A percentile compares a stretch with the other conserved stretches of the same genome.
Conservation (phyloP, 148 eudicot genomes). For the Amaranthus cruentus region DNA sequence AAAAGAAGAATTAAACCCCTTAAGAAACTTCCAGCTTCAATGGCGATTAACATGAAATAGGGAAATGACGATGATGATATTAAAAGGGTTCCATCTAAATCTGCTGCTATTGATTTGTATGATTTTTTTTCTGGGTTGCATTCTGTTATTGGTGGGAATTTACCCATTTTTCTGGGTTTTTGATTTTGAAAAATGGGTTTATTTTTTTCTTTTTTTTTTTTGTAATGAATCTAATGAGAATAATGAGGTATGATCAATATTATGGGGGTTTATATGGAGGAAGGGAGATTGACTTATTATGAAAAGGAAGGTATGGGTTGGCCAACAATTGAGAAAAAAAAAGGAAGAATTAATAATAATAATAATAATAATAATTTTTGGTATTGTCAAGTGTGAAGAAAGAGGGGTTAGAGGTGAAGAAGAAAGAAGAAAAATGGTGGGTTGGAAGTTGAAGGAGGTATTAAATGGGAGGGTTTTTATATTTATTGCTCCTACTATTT, state of each 20-base stretch:
- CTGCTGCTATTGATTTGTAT: conserved; percentile 74
- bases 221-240: conserved; percentile 3
- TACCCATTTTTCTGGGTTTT: conserved; percentile 15
- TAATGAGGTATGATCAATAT: not conserved
- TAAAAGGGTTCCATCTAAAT: conserved; percentile 89
- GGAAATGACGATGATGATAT: conserved; percentile 69
- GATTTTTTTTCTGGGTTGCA: conserved; percentile 37
- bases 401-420: not conserved
- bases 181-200: not conserved
- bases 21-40: conserved; percentile 84
- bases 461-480: conserved; percentile 4
- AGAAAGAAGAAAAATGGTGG: conserved; percentile 4
- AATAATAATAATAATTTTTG: not conserved
- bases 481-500: conserved; percentile 9
- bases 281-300: conserved; percentile 20
- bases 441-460: conserved; percentile 26
- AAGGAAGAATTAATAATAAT: not conserved
- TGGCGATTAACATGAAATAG: conserved; percentile 83
- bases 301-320: conserved; percentile 25
- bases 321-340: conserved; percentile 28
- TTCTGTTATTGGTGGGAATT: conserved; percentile 48
- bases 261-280: conserved; percentile 3
- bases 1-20: conserved; percentile 72
- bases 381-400: not conserved
- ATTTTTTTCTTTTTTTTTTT: not conserved